Evolutionary conservation across 169 alveolate genomes (phyloP), one percentile per base, ranked within the genome.

Genomic region (Eimeria sp.): DNA sequence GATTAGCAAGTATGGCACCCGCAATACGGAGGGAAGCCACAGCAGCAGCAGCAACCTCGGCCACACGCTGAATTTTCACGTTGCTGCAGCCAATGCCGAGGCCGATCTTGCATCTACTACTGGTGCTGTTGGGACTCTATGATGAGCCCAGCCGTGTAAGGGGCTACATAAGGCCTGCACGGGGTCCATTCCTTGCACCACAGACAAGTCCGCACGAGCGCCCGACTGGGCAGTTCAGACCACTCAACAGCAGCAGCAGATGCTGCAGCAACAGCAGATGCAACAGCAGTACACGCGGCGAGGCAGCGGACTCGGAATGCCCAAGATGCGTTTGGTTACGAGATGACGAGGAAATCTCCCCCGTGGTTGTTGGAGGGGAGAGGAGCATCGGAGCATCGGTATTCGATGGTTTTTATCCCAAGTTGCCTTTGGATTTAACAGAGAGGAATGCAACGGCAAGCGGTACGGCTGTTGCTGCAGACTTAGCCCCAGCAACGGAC

Each of bases 321-420:
- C 78, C 91, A 9, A 37, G 91, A n/a, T 85, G 91, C 40, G 91
- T 62, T 20, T 40, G 64, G 78, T 82, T 85, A 40, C 68, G 43
- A 9, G 27, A 30, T 16, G 27, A 49, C 46, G 91, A 58, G 20
- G 64, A 60, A 43, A 40, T 23, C 16, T 14, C 80, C 60, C 76
- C 76, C 4, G 60, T 85, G 9, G 91, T 85, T 58, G 91, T 62
- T 37, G 80, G 91, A 20, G 46, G 80, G 82, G 68, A 43, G 46
- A 49, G 52, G 78, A 71, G 49, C 58, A 18, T 83, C 46, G 76
- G 52, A 37, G 54, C 62, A 43, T 83, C 72, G 23, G 52, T 4
- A 33, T 33, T 33, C 72, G 56, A 52, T 11, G 66, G 23, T 37
- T 49, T 37, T 25, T n/a, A 16, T 37, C 80, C 8, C 14, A 71